Evolutionary conservation across 1,139 yeast species (phyloP).

Genomic region (Pichia sp.): DNA sequence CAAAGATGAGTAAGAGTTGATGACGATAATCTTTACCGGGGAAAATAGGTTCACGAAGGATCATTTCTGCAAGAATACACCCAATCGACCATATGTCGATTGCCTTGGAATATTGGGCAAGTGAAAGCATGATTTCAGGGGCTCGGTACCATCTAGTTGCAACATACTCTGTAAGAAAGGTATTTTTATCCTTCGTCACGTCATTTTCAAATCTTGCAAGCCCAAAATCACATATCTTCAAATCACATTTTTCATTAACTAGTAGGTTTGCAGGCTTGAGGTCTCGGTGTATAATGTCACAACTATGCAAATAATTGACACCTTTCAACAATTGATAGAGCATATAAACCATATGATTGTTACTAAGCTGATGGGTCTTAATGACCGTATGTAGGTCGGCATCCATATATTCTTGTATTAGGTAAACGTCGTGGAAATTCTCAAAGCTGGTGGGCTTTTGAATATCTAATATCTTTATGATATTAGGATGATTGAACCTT

Average conservation of each 20-base stretch:
- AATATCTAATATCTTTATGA: slow-evolving; percentile 79
- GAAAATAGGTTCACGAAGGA: slow-evolving; percentile 77
- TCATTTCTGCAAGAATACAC: slow-evolving; percentile 90
- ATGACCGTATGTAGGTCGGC: slow-evolving; percentile 91
- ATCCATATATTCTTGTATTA: slow-evolving; percentile 94
- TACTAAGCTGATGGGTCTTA: slow-evolving; percentile 74
- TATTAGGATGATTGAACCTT: slow-evolving; percentile 84
- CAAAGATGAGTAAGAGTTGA: slow-evolving; percentile 81
- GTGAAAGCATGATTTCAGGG: slow-evolving; percentile 93
- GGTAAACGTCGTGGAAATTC: slow-evolving; percentile 75
- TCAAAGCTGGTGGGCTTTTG: slow-evolving; percentile 78
- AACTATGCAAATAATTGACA: slow-evolving; percentile 82
- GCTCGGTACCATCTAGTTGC: slow-evolving; percentile 98
- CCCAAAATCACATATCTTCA: slow-evolving; percentile 93
- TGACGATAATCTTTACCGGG: slow-evolving; percentile 95
- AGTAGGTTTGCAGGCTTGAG: slow-evolving; percentile 85
- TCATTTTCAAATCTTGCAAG: slow-evolving; percentile 53
- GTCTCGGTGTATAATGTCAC: slow-evolving; percentile 89
- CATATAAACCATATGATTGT: slow-evolving; percentile 92
- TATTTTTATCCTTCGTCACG: slow-evolving; percentile 27
- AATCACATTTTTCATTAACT: slow-evolving; percentile 85
- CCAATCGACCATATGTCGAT: slow-evolving; percentile 98
- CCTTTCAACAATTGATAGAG: slow-evolving; percentile 88
- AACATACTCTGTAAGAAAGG: slow-evolving; percentile 88
- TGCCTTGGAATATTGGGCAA: slow-evolving; percentile 89